Evolutionary conservation across 345 rosid species (phyloP), one percentile per base, ranked within the genome.

Genomic region (Mallotus nudiflorus): DNA sequence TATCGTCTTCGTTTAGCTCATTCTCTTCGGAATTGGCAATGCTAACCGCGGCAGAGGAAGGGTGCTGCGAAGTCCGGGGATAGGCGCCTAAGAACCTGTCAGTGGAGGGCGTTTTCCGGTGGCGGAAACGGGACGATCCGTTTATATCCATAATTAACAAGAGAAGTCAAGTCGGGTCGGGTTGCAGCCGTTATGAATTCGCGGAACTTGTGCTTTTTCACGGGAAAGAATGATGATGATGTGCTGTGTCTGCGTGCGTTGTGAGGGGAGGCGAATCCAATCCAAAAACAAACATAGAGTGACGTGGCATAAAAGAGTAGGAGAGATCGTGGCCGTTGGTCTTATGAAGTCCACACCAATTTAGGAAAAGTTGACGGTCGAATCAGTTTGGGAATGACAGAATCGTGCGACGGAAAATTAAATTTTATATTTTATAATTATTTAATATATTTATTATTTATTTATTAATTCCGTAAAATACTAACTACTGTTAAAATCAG

Each of bases 1-100:
- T 82, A 63, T 88, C 93, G 72, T 89, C 93, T 72, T 91, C 97
- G 44, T 74, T 78, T 39, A 91, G 82, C 73, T 91, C 96, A 59
- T 82, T 85, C 28, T 77, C 86, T 35, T 72, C 84, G 25, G 69
- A 46, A 40, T 70, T 9, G 4, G 46, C 46, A 4, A 12, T 42
- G 46, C 9, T 42, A 12, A 42, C 53, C 31, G 80, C 6, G 51
- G 73, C 35, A 25, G 87, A 62, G 45, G 85, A 65, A 22, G 75
- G 66, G 16, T 31, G 67, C 0, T 62, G 72, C 9, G 80, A 57
- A n/a, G 54, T 31, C 35, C 37, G 69, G 22, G 77, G 71, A 55
- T 68, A 75, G 19, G 72, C 60, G 71, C 77, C 80, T 31, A 84
- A 82, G 69, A 83, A 77, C 45, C 85, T 79, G 57, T 81, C 84